phyloP scores from a whole-genome alignment of 139 green algal species.

The Micractinium conductrix region DNA sequence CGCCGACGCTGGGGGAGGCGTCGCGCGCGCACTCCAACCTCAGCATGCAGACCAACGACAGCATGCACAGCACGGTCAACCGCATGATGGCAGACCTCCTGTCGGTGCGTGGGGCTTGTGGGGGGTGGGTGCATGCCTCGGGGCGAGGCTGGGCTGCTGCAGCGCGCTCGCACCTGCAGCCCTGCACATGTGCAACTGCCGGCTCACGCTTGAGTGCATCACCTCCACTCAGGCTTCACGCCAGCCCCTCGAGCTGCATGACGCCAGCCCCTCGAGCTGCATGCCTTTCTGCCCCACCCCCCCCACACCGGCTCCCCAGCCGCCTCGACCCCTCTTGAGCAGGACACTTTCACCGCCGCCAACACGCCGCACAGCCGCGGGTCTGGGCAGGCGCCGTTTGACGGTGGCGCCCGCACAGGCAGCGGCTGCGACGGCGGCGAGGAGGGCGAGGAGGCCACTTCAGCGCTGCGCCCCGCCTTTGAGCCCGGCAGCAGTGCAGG shows the following conservation, averaged over 20 bases:
- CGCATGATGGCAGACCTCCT: constrained; percentile 45
- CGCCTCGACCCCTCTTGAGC: not conserved
- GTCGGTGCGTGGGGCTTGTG: constrained; percentile 5
- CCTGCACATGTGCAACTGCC: too few species aligned
- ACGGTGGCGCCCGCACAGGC: not conserved
- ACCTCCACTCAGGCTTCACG: too few species aligned
- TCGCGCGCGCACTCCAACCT: not conserved
- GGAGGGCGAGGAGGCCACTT: constrained; percentile 6
- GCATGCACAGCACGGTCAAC: constrained; percentile 42
- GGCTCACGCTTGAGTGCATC: too few species aligned
- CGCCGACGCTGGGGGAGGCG: not conserved
- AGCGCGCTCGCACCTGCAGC: not conserved
- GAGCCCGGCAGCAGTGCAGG: not conserved
- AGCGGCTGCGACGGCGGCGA: not conserved
- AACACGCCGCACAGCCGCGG: constrained; percentile 7
- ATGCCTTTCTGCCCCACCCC: too few species aligned
- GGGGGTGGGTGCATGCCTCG: not conserved
- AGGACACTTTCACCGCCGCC: constrained; percentile 21
- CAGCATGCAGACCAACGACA: constrained; percentile 14
- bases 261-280: too few species aligned
- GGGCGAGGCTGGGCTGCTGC: not conserved
- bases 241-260: too few species aligned
- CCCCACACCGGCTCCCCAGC: too few species aligned
- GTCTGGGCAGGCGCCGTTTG: not conserved
- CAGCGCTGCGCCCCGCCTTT: not conserved